Conservation (phyloP, 331 rosid species). For the Malus hybrid region DNA sequence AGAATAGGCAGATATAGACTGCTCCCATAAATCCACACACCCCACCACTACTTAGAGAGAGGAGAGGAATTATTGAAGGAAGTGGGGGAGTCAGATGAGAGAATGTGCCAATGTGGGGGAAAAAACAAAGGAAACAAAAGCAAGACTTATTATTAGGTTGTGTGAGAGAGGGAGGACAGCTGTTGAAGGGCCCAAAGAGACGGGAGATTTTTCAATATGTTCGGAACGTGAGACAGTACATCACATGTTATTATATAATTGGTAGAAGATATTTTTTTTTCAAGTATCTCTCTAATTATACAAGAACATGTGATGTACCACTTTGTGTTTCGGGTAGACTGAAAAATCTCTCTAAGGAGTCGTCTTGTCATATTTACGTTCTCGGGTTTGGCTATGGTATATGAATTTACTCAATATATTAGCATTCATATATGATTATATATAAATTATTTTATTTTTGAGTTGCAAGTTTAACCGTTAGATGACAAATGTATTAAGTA, state of each 20-base stretch:
- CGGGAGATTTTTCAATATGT: not conserved
- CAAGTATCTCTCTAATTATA: no score
- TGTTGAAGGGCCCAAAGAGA: conserved; percentile 46
- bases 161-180: conserved; percentile 42
- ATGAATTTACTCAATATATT: no score
- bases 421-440: no score
- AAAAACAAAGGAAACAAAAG: conserved; percentile 38
- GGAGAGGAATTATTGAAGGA: conserved; percentile 43
- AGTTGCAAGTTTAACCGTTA: no score
- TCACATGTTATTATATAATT: no score
- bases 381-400: not conserved
- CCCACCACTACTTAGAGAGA: not conserved
- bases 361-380: conserved; percentile 23
- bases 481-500: no score
- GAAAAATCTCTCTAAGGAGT: no score
- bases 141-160: not conserved
- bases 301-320: no score
- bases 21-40: not conserved
- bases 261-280: no score
- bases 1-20: not conserved
- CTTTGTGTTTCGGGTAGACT: no score
- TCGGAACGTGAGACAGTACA: no score
- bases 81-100: conserved; percentile 34
- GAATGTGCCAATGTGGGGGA: conserved; percentile 27
- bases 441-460: no score